These are phyloP conservation scores for Microbotryomycetes sp. DNA, from an alignment of 1,284 basidiomycete species.

Conservation along the genomic window DNA sequence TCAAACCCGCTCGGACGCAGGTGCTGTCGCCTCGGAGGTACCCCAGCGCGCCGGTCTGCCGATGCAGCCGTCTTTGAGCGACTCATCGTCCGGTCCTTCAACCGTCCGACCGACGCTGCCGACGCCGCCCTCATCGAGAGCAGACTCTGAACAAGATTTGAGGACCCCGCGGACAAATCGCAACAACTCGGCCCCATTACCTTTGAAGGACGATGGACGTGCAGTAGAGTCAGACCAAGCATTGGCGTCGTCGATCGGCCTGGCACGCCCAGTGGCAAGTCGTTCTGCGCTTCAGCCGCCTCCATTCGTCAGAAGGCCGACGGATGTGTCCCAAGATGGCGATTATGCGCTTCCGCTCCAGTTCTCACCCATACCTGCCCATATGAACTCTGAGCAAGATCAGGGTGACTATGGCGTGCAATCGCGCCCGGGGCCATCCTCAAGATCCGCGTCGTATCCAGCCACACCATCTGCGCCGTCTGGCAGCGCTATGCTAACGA, in stretches of 20 bases:
- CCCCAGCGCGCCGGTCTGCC: neutral
- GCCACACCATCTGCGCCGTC: neutral
- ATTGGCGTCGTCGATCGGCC: neutral
- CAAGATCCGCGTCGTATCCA: neutral
- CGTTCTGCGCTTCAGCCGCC: neutral
- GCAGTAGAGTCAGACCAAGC: no score
- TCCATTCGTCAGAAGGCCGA: neutral
- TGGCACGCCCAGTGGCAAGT: neutral
- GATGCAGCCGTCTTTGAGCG: neutral
- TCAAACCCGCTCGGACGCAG: neutral
- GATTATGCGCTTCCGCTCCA: constrained; percentile 1
- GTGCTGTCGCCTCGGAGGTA: no score
- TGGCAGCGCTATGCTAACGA: neutral
- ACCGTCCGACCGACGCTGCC: neutral
- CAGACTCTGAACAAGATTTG: neutral
- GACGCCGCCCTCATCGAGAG: neutral
- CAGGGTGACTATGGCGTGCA: neutral
- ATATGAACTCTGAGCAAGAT: neutral
- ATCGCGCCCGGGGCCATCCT: neutral
- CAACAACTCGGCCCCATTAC: neutral
- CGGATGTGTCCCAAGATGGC: neutral
- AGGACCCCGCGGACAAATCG: neutral
- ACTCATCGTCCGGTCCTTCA: neutral
- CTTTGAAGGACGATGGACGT: neutral
- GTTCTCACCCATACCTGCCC: neutral